phyloP scores from a whole-genome alignment of 495 filamentous ascomycete genomes.

The Daldinia bambusicola region DNA sequence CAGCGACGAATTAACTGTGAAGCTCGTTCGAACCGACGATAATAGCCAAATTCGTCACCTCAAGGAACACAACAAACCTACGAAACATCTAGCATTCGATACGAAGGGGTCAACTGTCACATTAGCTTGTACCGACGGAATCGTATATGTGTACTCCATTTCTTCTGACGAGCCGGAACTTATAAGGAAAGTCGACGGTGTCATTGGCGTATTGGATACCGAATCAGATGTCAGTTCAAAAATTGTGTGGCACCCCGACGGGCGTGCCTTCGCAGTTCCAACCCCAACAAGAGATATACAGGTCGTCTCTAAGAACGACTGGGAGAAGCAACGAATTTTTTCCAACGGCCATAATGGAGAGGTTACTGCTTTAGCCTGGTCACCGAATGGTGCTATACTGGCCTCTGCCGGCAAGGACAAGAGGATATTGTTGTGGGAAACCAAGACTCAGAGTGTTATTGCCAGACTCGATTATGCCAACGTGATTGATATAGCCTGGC shows the following conservation, averaged over 20 bases:
- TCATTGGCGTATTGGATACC: conserved; percentile 80
- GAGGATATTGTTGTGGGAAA: conserved; percentile 87
- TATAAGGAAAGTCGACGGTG: conserved; percentile 81
- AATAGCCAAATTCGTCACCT: conserved; percentile 78
- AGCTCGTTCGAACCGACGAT: conserved; percentile 83
- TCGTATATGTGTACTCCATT: conserved; percentile 89
- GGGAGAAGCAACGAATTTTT: conserved; percentile 84
- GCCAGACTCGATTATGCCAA: conserved; percentile 78
- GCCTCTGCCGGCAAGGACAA: conserved; percentile 85
- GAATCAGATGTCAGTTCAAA: conserved; percentile 80
- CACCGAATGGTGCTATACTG: conserved; percentile 90
- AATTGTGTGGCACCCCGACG: conserved; percentile 93
- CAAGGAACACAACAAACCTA: conserved; percentile 81
- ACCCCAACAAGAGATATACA: conserved; percentile 88
- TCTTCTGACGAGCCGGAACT: conserved; percentile 82
- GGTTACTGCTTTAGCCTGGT: conserved; percentile 90
- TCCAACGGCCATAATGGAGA: conserved; percentile 81
- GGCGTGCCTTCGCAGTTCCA: conserved; percentile 85
- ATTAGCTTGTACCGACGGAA: conserved; percentile 86
- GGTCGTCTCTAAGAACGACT: conserved; percentile 84
- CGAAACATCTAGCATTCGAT: conserved; percentile 91
- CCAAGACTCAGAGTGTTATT: conserved; percentile 81
- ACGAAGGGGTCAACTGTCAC: conserved; percentile 79
- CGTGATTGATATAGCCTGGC: conserved; percentile 88
- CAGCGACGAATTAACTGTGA: conserved; percentile 93